Percentiles rank a stretch among this genome's conserved stretches.
Evolutionary conservation across 768 basidiomycete species (phyloP).

Genomic region (Cyathus striatus): DNA sequence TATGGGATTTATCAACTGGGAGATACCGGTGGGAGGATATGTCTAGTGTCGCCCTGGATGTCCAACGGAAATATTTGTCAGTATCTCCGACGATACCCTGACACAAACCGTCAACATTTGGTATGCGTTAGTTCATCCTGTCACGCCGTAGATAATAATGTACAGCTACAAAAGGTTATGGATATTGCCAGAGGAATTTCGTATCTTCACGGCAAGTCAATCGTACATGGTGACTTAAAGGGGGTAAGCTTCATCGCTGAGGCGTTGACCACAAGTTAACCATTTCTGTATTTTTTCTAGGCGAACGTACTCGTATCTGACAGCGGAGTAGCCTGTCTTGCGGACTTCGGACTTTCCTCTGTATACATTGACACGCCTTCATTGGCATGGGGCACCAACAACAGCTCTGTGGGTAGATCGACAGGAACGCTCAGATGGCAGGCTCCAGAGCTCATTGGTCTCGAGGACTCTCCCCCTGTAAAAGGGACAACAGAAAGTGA

Average conservation of each 20-base stretch:
- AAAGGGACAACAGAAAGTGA: slow-evolving; percentile 2
- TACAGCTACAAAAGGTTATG: slow-evolving; percentile 1
- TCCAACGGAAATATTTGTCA: slow-evolving; percentile 7
- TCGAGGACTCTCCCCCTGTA: neutral
- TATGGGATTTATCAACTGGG: slow-evolving; percentile 9
- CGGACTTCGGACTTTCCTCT: slow-evolving; percentile 5
- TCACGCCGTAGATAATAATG: neutral
- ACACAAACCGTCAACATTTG: slow-evolving; percentile 1
- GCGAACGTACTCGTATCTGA: slow-evolving; percentile 10
- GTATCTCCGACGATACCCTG: slow-evolving; percentile 3
- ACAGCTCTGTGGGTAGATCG: neutral
- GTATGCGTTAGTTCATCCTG: neutral
- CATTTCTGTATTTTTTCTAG: slow-evolving; percentile 1
- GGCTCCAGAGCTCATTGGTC: slow-evolving; percentile 8
- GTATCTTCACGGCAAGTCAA: slow-evolving; percentile 10
- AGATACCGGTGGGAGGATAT: slow-evolving; percentile 3
- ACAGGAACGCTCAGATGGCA: slow-evolving; percentile 6
- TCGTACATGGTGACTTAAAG: slow-evolving; percentile 17
- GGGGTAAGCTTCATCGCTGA: slow-evolving; percentile 6
- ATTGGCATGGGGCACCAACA: neutral
- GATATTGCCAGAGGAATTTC: slow-evolving; percentile 10
- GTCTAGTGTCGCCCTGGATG: slow-evolving; percentile 12
- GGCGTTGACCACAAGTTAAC: too few relatives aligned
- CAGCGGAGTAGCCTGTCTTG: slow-evolving; percentile 5
- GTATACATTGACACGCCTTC: neutral